A percentile compares a stretch with the other conserved stretches of the same genome.
Evolutionary conservation across 331 rosid species (phyloP).

Genomic region (Telfairia occidentalis): DNA sequence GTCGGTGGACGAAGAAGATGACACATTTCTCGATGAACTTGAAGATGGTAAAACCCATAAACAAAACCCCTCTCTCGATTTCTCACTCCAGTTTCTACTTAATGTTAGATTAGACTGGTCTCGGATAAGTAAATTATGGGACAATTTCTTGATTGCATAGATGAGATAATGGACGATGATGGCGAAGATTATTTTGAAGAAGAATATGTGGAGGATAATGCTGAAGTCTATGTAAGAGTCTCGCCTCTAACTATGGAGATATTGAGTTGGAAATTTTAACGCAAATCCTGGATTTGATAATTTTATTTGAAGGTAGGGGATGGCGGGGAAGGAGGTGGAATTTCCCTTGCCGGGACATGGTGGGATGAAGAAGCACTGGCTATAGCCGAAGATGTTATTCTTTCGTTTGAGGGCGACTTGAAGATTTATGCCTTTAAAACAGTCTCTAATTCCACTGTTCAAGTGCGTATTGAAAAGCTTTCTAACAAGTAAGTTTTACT

Average conservation of each 20-base stretch:
- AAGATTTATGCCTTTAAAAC: conserved; percentile 68
- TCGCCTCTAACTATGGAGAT: not conserved
- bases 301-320: conserved; percentile 58
- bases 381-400: conserved; percentile 59
- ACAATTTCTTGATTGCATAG: conserved; percentile 25
- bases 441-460: conserved; percentile 47
- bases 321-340: conserved; percentile 81
- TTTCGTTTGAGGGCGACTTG: conserved; percentile 59
- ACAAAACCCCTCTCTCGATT: not conserved
- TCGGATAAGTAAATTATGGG: not conserved
- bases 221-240: conserved; percentile 48
- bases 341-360: conserved; percentile 82
- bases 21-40: conserved; percentile 17
- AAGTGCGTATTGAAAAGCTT: conserved; percentile 74
- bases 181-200: conserved; percentile 35
- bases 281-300: not conserved
- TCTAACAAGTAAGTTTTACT: conserved; percentile 49
- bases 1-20: conserved; percentile 42
- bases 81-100: not conserved
- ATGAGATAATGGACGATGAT: conserved; percentile 21
- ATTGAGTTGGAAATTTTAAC: not conserved
- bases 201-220: conserved; percentile 24
- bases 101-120: not conserved
- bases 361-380: conserved; percentile 79
- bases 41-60: conserved; percentile 20